Evolutionary conservation across 306 rosid genomes (phyloP).

Genomic region (Cucumis melo): DNA sequence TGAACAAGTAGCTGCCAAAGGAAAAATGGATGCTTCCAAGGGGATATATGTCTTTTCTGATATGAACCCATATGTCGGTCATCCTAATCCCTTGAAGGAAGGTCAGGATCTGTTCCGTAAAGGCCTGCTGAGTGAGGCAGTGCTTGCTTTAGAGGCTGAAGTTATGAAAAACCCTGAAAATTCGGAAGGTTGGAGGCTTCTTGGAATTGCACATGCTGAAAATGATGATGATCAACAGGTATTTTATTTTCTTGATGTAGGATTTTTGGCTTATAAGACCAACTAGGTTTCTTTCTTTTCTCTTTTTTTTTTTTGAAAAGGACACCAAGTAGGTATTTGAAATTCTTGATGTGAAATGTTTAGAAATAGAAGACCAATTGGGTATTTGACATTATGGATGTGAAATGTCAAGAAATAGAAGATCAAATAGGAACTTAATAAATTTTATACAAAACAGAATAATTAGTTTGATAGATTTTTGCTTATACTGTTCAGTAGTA

Average conservation of each 20-base stretch:
- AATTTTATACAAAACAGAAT: not conserved
- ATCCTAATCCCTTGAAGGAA: slow-evolving; percentile 86
- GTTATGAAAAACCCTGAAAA: slow-evolving; percentile 90
- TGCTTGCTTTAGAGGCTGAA: slow-evolving; percentile 98
- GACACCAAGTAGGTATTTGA: not conserved
- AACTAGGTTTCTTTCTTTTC: slow-evolving; percentile 40
- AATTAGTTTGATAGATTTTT: not conserved
- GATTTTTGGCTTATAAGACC: slow-evolving; percentile 25
- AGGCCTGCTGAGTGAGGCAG: slow-evolving; percentile 98
- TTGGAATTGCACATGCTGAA: slow-evolving; percentile 98
- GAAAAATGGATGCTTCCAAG: slow-evolving; percentile 51
- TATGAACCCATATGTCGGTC: slow-evolving; percentile 97
- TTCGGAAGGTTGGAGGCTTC: slow-evolving; percentile 97
- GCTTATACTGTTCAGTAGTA: not conserved
- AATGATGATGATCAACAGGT: slow-evolving; percentile 99
- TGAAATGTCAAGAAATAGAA: slow-evolving; percentile 11
- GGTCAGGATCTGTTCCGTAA: slow-evolving; percentile 94
- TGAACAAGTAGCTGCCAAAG: slow-evolving; percentile 64
- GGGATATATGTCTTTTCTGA: slow-evolving; percentile 91
- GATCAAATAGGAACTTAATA: slow-evolving; percentile 54
- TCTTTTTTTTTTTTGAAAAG: no score
- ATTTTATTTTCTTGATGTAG: slow-evolving; percentile 1
- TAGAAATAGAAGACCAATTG: slow-evolving; percentile 46
- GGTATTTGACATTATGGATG: slow-evolving; percentile 24
- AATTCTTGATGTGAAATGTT: no score